Evolutionary conservation across 768 basidiomycete species (phyloP), one percentile per base, ranked within the genome.

Genomic region (Hygrophorus pudorinus): DNA sequence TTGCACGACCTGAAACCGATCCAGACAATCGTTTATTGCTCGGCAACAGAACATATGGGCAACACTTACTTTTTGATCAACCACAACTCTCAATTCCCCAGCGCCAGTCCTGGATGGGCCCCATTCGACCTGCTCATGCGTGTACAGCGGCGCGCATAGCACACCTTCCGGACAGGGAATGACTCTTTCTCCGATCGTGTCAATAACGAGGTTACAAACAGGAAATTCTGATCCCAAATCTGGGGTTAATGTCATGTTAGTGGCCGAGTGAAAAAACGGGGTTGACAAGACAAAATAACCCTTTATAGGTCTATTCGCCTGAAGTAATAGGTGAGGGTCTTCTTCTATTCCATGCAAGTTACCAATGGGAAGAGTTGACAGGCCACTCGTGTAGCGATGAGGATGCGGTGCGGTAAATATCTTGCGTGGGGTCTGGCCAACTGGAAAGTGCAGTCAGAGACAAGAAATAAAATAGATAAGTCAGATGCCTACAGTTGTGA

Each of bases 401-500:
- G 90, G 89, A 68, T 96, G 93, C 2, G 86, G 73, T 0, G 64
- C 53, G 6, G 62, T 70, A 61, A 96, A 97, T 6, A 96, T 72
- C 56, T 89, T 91, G 20, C 80, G 72, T 8, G 92, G 92, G 0
- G 92, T 94, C 64, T 94, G 91, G 11, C 92, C 92, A 51, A 96
- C 86, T 89, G 50, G 2, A 41, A 35, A 32, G 29, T 37, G 17
- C 11, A 24, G 5, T 28, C 39, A 31, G 2, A 24, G 39, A 8
- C 38, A 51, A 2, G 54, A 43, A 38, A 13, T 33, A 45, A 16
- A 35, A 29, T 9, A 3, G 31, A 11, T 24, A 14, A 27, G 11
- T 36, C 5, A 40, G 27, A 11, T n/a, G 56, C 74, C 31, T 52
- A 87, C 88, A 97, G 50, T 94, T 94, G 60, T 94, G 91, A 39